Evolutionary conservation across 768 basidiomycete species (phyloP).

Genomic region (Cystobasidium ongulense): DNA sequence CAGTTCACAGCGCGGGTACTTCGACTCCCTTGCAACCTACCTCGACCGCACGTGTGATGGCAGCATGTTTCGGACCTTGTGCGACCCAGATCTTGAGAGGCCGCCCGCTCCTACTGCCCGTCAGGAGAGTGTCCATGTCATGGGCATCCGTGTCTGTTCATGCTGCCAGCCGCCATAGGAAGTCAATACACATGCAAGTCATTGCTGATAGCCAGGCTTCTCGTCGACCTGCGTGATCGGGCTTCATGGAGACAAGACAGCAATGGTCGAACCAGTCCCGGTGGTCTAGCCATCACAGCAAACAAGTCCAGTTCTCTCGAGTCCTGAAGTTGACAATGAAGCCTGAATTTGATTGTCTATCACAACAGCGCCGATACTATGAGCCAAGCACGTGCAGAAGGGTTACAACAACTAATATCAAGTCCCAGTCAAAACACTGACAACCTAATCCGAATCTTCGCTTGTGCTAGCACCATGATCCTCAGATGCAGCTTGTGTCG

Average conservation of each 20-base stretch:
- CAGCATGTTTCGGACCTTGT: constrained; percentile 4
- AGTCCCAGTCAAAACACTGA: not conserved
- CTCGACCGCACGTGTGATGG: not conserved
- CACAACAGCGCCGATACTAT: too few species aligned
- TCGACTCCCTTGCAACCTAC: not conserved
- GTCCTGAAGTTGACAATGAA: too few species aligned
- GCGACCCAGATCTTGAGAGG: constrained; percentile 20
- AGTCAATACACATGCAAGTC: too few species aligned
- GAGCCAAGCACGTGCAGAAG: not conserved
- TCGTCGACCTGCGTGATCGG: too few species aligned
- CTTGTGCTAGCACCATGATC: not conserved
- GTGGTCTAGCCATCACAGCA: too few species aligned
- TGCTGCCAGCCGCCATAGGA: too few species aligned
- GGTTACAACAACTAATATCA: not conserved
- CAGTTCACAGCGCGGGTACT: not conserved
- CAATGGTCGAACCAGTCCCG: too few species aligned
- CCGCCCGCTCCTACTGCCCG: not conserved
- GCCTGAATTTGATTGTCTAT: too few species aligned
- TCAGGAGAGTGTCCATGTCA: not conserved
- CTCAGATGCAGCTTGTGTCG: not conserved
- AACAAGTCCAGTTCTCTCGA: too few species aligned
- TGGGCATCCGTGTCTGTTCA: not conserved
- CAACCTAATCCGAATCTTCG: not conserved
- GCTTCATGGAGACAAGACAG: too few species aligned
- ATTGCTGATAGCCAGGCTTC: too few species aligned